Conservation (phyloP, 176 grass and related monocot species). For the Alopecurus myosuroides region DNA sequence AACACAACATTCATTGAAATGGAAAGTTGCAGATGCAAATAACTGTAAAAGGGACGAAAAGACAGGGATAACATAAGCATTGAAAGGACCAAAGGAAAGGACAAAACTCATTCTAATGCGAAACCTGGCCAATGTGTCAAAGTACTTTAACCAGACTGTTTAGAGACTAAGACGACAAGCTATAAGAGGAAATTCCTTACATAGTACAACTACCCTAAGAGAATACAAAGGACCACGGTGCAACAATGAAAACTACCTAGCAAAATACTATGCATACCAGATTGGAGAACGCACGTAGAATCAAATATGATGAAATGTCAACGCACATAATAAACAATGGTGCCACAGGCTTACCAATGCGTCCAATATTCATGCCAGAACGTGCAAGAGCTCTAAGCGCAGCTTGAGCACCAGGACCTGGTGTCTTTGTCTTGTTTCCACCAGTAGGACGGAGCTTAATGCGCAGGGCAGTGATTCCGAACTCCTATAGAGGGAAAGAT, state of each 20-base stretch:
- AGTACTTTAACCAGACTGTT: neutral
- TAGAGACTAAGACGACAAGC: neutral
- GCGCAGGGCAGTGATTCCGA: slow-evolving; percentile 86
- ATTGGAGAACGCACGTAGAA: neutral
- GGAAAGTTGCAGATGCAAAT: no score
- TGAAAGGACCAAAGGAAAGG: no score
- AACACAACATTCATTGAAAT: no score
- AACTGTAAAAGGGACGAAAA: no score
- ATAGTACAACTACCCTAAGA: neutral
- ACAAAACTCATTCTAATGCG: no score
- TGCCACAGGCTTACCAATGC: slow-evolving; percentile 53
- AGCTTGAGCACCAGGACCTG: slow-evolving; percentile 88
- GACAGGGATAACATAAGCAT: no score
- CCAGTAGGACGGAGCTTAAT: slow-evolving; percentile 91
- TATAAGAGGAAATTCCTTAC: no score
- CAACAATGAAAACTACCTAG: neutral
- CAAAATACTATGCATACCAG: neutral
- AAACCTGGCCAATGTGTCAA: neutral
- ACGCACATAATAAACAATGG: neutral
- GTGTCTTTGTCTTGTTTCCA: slow-evolving; percentile 94
- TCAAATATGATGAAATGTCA: neutral
- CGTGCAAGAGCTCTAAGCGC: slow-evolving; percentile 91
- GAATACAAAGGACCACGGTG: neutral
- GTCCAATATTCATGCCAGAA: slow-evolving; percentile 94
- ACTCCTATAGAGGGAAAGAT: slow-evolving; percentile 35